Percentiles rank a stretch among this genome's conserved stretches.
phyloP scores from a whole-genome alignment of 192 early-diverging fungal species.

The Gamsiella multidivaricata region DNA sequence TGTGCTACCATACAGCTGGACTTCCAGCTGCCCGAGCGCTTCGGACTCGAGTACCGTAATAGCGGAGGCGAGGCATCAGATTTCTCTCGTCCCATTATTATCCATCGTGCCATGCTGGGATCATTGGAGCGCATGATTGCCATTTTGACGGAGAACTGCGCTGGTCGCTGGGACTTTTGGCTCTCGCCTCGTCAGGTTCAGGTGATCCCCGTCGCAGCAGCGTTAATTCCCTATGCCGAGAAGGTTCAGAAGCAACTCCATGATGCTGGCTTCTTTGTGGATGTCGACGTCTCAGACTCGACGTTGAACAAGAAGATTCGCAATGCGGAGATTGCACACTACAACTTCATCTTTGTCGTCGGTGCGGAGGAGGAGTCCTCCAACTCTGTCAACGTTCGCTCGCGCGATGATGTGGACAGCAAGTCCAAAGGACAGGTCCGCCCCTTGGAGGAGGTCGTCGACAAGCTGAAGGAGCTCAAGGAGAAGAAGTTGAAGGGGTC shows the following conservation, averaged over 20 bases:
- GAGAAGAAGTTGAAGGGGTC: conserved; percentile 67
- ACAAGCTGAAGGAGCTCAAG: conserved; percentile 76
- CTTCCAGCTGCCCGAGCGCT: conserved; percentile 97
- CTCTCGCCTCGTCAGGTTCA: conserved; percentile 93
- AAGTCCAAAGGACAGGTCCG: conserved; percentile 87
- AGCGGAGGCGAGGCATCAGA: conserved; percentile 67
- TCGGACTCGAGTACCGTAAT: conserved; percentile 90
- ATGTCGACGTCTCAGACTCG: conserved; percentile 85
- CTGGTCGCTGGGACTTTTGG: conserved; percentile 97
- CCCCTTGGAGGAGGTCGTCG: conserved; percentile 75
- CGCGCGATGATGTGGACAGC: conserved; percentile 84
- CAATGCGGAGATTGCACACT: conserved; percentile 92
- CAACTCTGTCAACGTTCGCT: conserved; percentile 89
- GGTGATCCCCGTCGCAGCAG: conserved; percentile 87
- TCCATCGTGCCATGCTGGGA: conserved; percentile 97
- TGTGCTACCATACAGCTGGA: conserved; percentile 99
- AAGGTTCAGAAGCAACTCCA: conserved; percentile 77
- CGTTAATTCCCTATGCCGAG: conserved; percentile 84
- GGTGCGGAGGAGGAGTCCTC: conserved; percentile 84
- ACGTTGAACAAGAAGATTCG: conserved; percentile 99
- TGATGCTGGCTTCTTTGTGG: conserved; percentile 82
- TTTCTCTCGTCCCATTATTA: conserved; percentile 89
- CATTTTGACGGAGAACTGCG: conserved; percentile 96
- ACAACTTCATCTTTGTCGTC: conserved; percentile 97
- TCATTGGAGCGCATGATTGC: conserved; percentile 96